Percentiles rank a stretch among this genome's conserved stretches.
Conservation (phyloP, 441 rosid species). For the Euphorbia schlechtendalii region DNA sequence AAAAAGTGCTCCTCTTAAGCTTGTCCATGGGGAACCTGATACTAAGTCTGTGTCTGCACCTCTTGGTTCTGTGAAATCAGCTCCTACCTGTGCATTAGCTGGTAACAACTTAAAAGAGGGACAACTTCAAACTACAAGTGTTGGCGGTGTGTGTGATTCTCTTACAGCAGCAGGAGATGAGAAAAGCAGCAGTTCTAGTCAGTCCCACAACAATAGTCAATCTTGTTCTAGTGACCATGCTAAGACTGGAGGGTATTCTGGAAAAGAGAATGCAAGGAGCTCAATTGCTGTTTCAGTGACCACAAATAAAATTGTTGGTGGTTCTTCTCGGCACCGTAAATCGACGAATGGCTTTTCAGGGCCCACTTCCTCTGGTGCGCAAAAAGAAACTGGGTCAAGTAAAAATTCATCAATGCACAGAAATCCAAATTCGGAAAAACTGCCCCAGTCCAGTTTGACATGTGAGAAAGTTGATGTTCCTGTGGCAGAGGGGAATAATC, state of each 20-base stretch:
- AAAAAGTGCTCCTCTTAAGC: constrained; percentile 51
- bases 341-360: constrained; percentile 46
- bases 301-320: constrained; percentile 33
- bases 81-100: constrained; percentile 37
- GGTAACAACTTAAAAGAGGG: constrained; percentile 41
- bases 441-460: constrained; percentile 39
- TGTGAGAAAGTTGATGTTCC: constrained; percentile 57
- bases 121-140: constrained; percentile 33
- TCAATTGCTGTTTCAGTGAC: constrained; percentile 44
- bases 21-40: constrained; percentile 41
- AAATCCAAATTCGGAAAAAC: constrained; percentile 49
- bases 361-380: constrained; percentile 28
- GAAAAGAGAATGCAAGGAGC: constrained; percentile 62
- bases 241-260: constrained; percentile 40
- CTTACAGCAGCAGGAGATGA: constrained; percentile 39
- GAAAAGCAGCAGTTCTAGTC: constrained; percentile 76
- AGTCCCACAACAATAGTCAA: constrained; percentile 70
- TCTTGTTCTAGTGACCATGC: constrained; percentile 63
- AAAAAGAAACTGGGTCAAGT: constrained; percentile 39
- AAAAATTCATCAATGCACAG: constrained; percentile 44
- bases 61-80: constrained; percentile 49
- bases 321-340: constrained; percentile 49
- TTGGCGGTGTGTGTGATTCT: constrained; percentile 33
- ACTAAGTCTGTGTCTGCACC: constrained; percentile 46
- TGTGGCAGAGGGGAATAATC: constrained; percentile 47